Conservation (phyloP, 1,139 yeast species). For the Yueomyces sp. region DNA sequence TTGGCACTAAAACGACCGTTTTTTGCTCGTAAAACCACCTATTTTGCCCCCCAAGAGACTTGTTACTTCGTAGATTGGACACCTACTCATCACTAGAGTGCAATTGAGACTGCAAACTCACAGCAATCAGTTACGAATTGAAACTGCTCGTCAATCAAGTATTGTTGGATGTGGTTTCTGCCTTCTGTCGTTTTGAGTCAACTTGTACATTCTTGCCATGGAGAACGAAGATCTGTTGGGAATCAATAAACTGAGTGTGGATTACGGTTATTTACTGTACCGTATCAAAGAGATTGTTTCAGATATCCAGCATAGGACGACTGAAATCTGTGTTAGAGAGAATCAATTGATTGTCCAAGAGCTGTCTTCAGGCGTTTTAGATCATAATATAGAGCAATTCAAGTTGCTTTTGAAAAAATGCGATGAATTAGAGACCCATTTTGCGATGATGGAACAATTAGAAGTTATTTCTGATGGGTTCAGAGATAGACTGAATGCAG, state of each 20-base stretch:
- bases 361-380: constrained; percentile 29
- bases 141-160: too few relatives aligned
- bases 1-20: too few relatives aligned
- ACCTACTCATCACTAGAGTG: too few relatives aligned
- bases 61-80: too few relatives aligned
- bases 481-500: constrained; percentile 15
- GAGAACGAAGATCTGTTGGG: constrained; percentile 48
- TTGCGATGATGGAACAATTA: constrained; percentile 57
- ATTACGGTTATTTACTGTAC: constrained; percentile 50
- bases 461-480: constrained; percentile 17
- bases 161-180: too few relatives aligned
- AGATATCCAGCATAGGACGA: constrained; percentile 28
- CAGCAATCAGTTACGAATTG: too few relatives aligned
- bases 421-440: constrained; percentile 45
- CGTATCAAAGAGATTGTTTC: constrained; percentile 44
- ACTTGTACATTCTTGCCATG: too few relatives aligned
- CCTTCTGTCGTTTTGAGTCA: too few relatives aligned
- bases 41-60: too few relatives aligned
- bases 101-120: too few relatives aligned
- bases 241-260: constrained; percentile 42
- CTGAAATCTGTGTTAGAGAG: constrained; percentile 23
- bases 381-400: constrained; percentile 32
- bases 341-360: constrained; percentile 22
- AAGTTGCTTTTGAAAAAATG: constrained; percentile 36
- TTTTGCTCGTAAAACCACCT: too few relatives aligned